These are phyloP conservation scores for Viridothelium virens DNA, from an alignment of 495 filamentous ascomycete genomes.

Conservation along the genomic window DNA sequence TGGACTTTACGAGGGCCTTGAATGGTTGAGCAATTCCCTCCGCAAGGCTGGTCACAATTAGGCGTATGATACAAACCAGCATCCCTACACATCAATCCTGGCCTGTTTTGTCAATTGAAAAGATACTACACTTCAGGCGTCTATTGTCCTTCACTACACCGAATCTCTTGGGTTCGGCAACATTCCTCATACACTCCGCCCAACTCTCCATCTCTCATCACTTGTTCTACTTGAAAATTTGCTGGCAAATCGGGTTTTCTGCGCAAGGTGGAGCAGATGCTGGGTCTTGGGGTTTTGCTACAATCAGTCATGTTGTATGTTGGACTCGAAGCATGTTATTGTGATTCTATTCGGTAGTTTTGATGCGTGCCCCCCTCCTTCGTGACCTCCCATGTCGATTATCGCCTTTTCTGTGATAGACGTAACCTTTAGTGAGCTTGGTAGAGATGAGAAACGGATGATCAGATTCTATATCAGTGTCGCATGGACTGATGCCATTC, in stretches of 20 bases:
- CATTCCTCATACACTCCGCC: conserved; percentile 4
- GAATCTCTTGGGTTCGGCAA: not conserved
- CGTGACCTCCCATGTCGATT: not conserved
- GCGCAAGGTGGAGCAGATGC: conserved; percentile 10
- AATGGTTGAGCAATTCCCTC: conserved; percentile 96
- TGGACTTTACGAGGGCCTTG: conserved; percentile 98
- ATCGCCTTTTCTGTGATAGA: not conserved
- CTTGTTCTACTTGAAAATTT: conserved; percentile 11
- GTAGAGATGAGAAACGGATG: too few species aligned
- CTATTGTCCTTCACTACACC: not conserved
- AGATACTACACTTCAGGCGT: not conserved
- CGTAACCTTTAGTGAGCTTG: too few species aligned
- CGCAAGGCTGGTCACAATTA: conserved; percentile 84
- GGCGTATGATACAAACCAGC: not conserved
- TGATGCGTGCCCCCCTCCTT: not conserved
- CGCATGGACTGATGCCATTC: too few species aligned
- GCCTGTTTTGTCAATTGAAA: not conserved
- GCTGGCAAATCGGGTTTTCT: conserved; percentile 11
- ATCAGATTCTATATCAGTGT: too few species aligned
- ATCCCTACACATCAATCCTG: not conserved
- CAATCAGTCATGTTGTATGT: conserved; percentile 10
- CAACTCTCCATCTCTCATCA: conserved; percentile 13
- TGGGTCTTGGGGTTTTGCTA: conserved; percentile 9
- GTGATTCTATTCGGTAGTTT: conserved; percentile 8
- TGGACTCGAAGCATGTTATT: conserved; percentile 5